Evolutionary conservation across 1,284 basidiomycete genomes (phyloP), one percentile per base, ranked within the genome.

Genomic region (Ceratobasidium sp.): DNA sequence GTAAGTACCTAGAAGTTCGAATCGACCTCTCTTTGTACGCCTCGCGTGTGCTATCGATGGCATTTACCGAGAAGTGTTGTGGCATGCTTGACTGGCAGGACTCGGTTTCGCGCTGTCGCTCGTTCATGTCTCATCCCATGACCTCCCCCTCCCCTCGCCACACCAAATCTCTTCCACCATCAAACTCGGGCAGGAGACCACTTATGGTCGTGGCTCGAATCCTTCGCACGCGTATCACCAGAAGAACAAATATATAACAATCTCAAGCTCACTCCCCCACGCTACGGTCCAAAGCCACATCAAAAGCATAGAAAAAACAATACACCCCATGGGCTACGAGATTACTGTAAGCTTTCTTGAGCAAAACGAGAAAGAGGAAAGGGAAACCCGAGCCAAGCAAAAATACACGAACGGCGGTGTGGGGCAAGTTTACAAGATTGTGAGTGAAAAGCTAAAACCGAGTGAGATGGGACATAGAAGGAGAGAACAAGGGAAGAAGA

Each of bases 341-440:
- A 42, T 42, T 59, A 59, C 56, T 59, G 56, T 42, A 69, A 53
- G 56, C 21, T 59, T 59, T 23, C 14, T 38, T 28, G 25, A 56
- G 30, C 28, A 40, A 59, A 40, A 42, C 14, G 9, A 21, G 38
- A 23, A 59, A 59, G 33, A 56, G 53, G 12, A 33, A 53, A 42
- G 44, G 23, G 23, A 58, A 69, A 40, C 66, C 42, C 40, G 40
- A 58, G 40, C 36, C 16, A 69, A 53, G 40, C 38, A 69, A 56
- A 69, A 69, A 69, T 69, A 58, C 66, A 69, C 53, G 51, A 69
- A 69, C 44, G 61, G 61, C 61, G 61, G 61, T 63, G 42, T 44
- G 23, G 67, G 56, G 51, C 56, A 59, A 59, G 56, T 59, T 48
- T 59, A 59, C 56, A 59, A 42, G 36, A 36, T 40, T 59, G 46